Base-by-base conservation (phyloP, 176 grass and related monocot species). In the Phragmites australis region DNA sequence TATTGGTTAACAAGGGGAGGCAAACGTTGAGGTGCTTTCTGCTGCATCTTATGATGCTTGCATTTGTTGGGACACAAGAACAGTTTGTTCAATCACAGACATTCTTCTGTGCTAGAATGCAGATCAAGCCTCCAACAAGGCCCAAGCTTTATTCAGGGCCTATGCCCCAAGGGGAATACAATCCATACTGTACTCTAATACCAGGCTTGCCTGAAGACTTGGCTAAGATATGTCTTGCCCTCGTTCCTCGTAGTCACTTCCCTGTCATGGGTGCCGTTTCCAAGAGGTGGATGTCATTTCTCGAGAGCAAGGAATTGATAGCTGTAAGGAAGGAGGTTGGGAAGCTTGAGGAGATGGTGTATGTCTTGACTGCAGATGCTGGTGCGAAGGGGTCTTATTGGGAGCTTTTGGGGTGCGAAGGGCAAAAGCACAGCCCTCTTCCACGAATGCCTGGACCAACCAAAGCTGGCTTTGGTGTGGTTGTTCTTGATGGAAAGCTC, bases 121-220 rank as follows among this genome's bases (percentile, higher is more conserved):
- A 57, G 39, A 72, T 80, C 59, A 83, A 68, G 27, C 27, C 84
- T 54, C 65, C 75, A 74, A 84, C 84, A 63, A 75, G 41, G 49
- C 46, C 63, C 68, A 94, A 92, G 78, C 75, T 88, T 81, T 87
- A 77, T 45, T 82, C 52, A 18, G 64, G 56, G 29, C 72, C 70
- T 72, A 32, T 61, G 63, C 14, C 68, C 19, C 51, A 62, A 76
- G 75, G 34, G 11, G 90, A 85, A 61, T 74, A 54, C 0, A 52
- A 87, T 43, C 22, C 74, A 21, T 74, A 87, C 45, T 56, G 79
- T 72, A 77, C 82, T 76, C 61, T 98, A 68, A 93, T 98, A 68
- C 95, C 95, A 74, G 90, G 88, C 55, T 94, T 98, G 79, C 95
- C 92, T 17, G 95, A 98, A 76, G 95, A 98, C 29, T 74, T 98